Conservation (phyloP, 148 eudicot species). For the Drosera capensis region DNA sequence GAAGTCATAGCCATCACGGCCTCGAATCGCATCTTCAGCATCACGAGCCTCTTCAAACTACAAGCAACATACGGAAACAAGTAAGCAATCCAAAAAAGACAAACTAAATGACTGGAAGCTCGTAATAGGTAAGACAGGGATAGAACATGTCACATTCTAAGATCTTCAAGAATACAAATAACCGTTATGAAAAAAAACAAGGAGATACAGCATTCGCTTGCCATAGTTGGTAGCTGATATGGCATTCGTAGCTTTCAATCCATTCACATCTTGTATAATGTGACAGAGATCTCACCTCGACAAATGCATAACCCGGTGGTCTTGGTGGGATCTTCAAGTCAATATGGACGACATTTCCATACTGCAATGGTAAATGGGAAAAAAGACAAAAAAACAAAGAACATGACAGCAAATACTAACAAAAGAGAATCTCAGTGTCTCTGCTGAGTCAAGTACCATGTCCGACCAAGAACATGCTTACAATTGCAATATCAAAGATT, state of each 20-base stretch:
- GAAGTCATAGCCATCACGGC: slow-evolving; percentile 82
- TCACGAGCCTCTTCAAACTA: slow-evolving; percentile 89
- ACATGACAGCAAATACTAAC: not conserved
- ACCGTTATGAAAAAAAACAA: no score
- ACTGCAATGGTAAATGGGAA: slow-evolving; percentile 3
- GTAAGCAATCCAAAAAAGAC: no score
- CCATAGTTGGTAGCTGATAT: no score
- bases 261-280: not conserved
- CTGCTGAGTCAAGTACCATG: not conserved
- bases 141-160: no score
- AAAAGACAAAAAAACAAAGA: slow-evolving; percentile 4
- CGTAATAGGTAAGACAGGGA: no score
- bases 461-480: not conserved
- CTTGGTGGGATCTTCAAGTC: not conserved
- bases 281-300: not conserved
- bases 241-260: no score
- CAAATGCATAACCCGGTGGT: not conserved
- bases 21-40: slow-evolving; percentile 84
- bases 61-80: no score
- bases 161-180: no score
- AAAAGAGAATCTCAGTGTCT: not conserved
- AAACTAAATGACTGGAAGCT: no score
- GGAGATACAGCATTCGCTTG: no score
- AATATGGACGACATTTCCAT: not conserved
- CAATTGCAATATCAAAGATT: not conserved